Conservation (phyloP, 1,284 basidiomycete species). For the Amylostereum areolatum region DNA sequence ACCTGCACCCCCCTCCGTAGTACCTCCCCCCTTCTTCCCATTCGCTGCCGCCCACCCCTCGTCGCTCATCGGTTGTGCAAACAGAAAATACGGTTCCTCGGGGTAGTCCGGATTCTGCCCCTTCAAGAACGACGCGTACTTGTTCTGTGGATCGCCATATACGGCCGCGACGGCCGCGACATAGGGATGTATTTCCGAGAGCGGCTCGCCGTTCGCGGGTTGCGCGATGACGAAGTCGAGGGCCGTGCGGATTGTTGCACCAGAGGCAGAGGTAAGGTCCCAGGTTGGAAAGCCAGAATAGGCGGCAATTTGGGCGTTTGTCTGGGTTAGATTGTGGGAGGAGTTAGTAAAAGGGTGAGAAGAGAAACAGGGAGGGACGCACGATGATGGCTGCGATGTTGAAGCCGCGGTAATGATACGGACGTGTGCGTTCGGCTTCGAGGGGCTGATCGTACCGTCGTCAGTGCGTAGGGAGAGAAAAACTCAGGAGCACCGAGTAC, state of each 20-base stretch:
- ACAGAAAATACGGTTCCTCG: slow-evolving; percentile 42
- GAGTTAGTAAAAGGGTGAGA: background rate
- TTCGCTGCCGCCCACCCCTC: slow-evolving; percentile 4
- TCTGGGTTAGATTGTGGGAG: slow-evolving; percentile 37
- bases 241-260: slow-evolving; percentile 50
- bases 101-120: slow-evolving; percentile 29
- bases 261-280: slow-evolving; percentile 38
- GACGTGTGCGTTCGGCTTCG: background rate
- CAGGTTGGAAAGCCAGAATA: slow-evolving; percentile 40
- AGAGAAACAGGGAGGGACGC: background rate
- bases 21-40: background rate
- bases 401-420: slow-evolving; percentile 1
- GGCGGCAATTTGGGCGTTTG: slow-evolving; percentile 45
- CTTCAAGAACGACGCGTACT: slow-evolving; percentile 40
- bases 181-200: slow-evolving; percentile 39
- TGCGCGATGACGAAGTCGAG: slow-evolving; percentile 50
- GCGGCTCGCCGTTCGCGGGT: slow-evolving; percentile 29
- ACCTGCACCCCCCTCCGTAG: no score
- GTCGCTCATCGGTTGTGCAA: slow-evolving; percentile 26
- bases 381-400: background rate
- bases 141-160: slow-evolving; percentile 49
- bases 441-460: no score
- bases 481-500: no score
- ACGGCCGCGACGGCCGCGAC: slow-evolving; percentile 45
- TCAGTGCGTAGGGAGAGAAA: no score